Conservation (phyloP, 441 rosid species). For the Monsonia emarginata region DNA sequence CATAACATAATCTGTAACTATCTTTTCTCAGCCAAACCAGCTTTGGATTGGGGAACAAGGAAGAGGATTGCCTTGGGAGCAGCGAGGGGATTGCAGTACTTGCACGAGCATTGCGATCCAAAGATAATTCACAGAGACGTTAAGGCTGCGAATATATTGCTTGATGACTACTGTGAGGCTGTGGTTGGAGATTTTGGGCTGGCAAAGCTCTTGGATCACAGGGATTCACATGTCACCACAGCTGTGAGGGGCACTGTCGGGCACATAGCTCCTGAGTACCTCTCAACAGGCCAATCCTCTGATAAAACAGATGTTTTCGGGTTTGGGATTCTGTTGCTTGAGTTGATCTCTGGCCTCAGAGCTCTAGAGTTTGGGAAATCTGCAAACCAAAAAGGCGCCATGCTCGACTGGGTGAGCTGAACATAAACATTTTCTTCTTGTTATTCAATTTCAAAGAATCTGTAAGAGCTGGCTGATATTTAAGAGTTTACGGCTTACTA, state of each 20-base stretch:
- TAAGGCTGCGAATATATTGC: conserved; percentile 85
- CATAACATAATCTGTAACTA: neutral
- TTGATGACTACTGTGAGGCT: conserved; percentile 82
- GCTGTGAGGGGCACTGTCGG: conserved; percentile 91
- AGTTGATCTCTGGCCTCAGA: conserved; percentile 63
- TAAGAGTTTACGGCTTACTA: neutral
- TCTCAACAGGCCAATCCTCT: conserved; percentile 94
- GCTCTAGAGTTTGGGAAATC: conserved; percentile 77
- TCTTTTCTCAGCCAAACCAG: conserved; percentile 54
- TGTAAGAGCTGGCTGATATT: no score
- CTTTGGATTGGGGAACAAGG: conserved; percentile 73
- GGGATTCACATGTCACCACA: conserved; percentile 78
- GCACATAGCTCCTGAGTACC: conserved; percentile 85
- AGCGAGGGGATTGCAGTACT: conserved; percentile 66
- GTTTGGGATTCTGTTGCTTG: conserved; percentile 81
- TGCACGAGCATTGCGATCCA: conserved; percentile 80
- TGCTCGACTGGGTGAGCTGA: conserved; percentile 59
- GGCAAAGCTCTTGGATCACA: conserved; percentile 78
- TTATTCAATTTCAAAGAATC: neutral
- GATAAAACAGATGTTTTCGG: conserved; percentile 97
- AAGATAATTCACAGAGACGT: conserved; percentile 83
- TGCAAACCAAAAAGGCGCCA: conserved; percentile 68
- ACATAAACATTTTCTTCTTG: conserved; percentile 21
- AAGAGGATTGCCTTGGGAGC: conserved; percentile 77
- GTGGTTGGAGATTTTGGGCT: conserved; percentile 94